Evolutionary conservation across 345 rosid species (phyloP), one percentile per base, ranked within the genome.

Genomic region (Moricandia moricandioides): DNA sequence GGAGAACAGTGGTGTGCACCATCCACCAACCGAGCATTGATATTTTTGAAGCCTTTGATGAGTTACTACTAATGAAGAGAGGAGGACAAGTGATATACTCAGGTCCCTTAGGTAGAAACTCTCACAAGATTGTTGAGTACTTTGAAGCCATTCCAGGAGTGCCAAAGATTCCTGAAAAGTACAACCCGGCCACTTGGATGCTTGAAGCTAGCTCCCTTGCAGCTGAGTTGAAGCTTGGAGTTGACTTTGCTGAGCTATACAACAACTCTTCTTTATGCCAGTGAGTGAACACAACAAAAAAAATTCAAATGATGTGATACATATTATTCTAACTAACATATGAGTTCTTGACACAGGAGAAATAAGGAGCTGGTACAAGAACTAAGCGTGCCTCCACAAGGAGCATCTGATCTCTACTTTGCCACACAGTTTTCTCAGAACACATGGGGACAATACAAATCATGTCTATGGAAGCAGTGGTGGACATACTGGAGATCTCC

Each of bases 111-210:
- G 91, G 93, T 0, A 49, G 35, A 39, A 80, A 89, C 82, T 92
- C 97, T 52, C 88, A 88, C 27, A 83, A 87, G 73, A 70, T 89
- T 65, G 72, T 89, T 70, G 89, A 92, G 70, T 92, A 88, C 83
- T 92, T 86, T 56, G 93, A 89, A 91, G 75, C 86, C 14, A 79
- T 89, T 37, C 93, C 89, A 0, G 96, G 92, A 72, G 85, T 86
- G 1, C 87, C 89, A 17, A 89, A 85, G 77, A 92, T 92, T 37
- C 88, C 87, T 7, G 92, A 87, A 0, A 88, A 86, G 73, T 85
- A 87, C 78, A 92, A 89, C 68, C 97, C 96, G 0, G 96, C 97
- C 27, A 89, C 96, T 29, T 89, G 96, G 96, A 89, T 89, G 96
- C 84, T 89, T 3, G 96, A 92, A 88, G 97, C 86, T 70, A 92